phyloP scores from a whole-genome alignment of 345 rosid species.

The Citrus reticulata region DNA sequence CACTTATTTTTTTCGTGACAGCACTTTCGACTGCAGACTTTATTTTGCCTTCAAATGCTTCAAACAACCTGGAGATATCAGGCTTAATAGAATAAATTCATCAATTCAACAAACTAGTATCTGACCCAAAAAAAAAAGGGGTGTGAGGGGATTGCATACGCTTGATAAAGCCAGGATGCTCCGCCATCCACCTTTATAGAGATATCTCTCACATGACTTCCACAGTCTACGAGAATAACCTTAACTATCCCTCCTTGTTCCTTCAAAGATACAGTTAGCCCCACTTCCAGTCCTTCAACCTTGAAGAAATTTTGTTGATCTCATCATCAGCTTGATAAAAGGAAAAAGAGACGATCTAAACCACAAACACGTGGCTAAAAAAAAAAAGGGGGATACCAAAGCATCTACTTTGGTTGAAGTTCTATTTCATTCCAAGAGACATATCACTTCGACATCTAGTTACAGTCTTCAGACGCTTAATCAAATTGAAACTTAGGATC shows the following conservation, averaged over 20 bases:
- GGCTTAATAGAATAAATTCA: not conserved
- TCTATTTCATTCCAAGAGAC: not conserved
- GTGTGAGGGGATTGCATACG: conserved; percentile 31
- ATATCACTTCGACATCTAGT: not conserved
- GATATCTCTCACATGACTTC: conserved; percentile 53
- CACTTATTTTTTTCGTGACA: conserved; percentile 42
- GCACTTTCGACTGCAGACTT: conserved; percentile 49
- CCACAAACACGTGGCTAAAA: not conserved
- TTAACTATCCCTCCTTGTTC: conserved; percentile 45
- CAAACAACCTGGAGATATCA: conserved; percentile 40
- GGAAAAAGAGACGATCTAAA: not conserved
- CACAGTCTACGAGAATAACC: conserved; percentile 38
- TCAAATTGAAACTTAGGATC: not conserved
- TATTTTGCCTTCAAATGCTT: conserved; percentile 58
- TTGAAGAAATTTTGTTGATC: conserved; percentile 18
- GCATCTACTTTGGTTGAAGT: not conserved
- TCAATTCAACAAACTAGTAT: not conserved
- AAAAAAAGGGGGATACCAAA: not conserved
- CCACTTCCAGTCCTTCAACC: conserved; percentile 66
- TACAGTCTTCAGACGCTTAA: not conserved
- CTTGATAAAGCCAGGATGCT: conserved; percentile 85
- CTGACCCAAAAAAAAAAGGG: no score
- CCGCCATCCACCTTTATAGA: conserved; percentile 65
- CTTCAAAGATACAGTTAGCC: conserved; percentile 27
- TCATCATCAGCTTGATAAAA: not conserved